Conservation (phyloP, 371 early-diverging fungal species). For the Mucor velutinosus region DNA sequence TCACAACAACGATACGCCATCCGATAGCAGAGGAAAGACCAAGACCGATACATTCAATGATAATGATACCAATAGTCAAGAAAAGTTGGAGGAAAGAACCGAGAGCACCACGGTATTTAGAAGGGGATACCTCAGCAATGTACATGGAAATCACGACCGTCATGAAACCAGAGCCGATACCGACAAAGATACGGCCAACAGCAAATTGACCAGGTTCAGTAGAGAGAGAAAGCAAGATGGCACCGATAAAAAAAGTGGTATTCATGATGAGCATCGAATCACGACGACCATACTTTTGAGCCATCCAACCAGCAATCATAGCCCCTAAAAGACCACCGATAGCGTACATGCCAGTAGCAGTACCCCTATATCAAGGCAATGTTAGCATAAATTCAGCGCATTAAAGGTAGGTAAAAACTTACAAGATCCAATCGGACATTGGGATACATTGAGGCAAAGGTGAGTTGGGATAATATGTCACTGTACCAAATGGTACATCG, state of each 20-base stretch:
- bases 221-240: slow-evolving; percentile 62
- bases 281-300: slow-evolving; percentile 69
- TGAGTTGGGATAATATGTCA: slow-evolving; percentile 42
- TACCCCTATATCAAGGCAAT: slow-evolving; percentile 44
- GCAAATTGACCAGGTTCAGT: slow-evolving; percentile 67
- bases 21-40: slow-evolving; percentile 60
- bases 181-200: slow-evolving; percentile 82
- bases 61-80: slow-evolving; percentile 76
- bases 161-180: slow-evolving; percentile 81
- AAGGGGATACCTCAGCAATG: slow-evolving; percentile 80
- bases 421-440: slow-evolving; percentile 54
- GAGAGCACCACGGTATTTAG: slow-evolving; percentile 71
- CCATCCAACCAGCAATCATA: slow-evolving; percentile 57
- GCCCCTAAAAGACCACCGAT: slow-evolving; percentile 81
- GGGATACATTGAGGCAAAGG: slow-evolving; percentile 48
- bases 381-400: background rate
- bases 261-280: slow-evolving; percentile 68
- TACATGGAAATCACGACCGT: slow-evolving; percentile 82
- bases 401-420: slow-evolving; percentile 4
- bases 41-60: slow-evolving; percentile 64
- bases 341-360: slow-evolving; percentile 69
- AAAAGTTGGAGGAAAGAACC: slow-evolving; percentile 79
- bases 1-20: slow-evolving; percentile 68
- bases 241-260: slow-evolving; percentile 65
- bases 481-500: slow-evolving; percentile 34